Conservation (phyloP, 176 grass and related monocot genomes). For the Neostapfia colusana region DNA sequence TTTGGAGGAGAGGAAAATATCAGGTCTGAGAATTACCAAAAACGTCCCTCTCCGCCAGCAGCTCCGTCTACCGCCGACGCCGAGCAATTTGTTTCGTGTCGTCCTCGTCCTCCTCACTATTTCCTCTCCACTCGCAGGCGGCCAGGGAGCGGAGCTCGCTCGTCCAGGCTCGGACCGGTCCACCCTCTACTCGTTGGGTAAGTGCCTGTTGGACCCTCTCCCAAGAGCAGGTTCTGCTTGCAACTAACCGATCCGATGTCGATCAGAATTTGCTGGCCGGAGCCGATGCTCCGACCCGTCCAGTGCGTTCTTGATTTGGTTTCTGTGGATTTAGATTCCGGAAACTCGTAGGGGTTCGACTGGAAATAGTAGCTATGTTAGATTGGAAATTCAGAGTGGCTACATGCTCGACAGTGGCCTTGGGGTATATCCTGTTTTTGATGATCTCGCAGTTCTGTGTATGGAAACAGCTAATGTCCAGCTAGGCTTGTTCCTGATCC, state of each 20-base stretch:
- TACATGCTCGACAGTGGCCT: neutral
- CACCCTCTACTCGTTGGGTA: no score
- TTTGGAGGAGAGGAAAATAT: no score
- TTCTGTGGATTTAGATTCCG: neutral
- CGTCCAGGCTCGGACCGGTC: neutral
- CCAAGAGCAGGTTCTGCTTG: no score
- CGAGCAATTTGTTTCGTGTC: neutral
- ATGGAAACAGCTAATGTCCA: neutral
- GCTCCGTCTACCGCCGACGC: neutral
- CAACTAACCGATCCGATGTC: no score
- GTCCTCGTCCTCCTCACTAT: neutral
- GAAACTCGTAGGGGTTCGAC: neutral
- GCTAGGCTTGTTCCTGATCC: neutral
- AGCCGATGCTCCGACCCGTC: neutral
- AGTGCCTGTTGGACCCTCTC: no score
- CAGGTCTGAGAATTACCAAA: neutral
- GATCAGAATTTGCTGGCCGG: neutral
- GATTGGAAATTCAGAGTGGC: neutral
- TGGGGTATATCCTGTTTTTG: no score
- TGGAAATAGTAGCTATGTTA: neutral
- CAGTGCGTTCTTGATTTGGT: neutral
- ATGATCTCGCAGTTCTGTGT: neutral
- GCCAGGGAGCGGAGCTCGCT: neutral
- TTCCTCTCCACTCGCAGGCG: neutral
- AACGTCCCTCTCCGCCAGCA: neutral